Percentiles rank a stretch among this genome's conserved stretches.
Conservation (phyloP, 179 eudicot species). For the Patellifolia procumbens region DNA sequence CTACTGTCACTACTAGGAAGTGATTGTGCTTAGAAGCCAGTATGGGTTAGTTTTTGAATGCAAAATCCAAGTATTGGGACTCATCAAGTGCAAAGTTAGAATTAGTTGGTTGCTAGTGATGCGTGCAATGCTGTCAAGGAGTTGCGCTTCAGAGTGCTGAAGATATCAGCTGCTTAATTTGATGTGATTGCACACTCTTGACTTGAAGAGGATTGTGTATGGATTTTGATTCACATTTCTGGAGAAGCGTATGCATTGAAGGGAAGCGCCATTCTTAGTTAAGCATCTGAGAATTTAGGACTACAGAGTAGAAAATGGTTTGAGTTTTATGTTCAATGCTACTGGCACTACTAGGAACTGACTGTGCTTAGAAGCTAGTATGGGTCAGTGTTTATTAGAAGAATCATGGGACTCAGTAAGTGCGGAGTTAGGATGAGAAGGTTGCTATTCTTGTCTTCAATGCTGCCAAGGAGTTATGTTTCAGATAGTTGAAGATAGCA, state of each 20-base stretch:
- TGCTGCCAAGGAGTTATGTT: no score
- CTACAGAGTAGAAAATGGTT: neutral
- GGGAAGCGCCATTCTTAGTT: no score
- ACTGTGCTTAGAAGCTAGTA: neutral
- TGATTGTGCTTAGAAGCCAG: neutral
- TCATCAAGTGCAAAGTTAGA: neutral
- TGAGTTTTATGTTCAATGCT: neutral
- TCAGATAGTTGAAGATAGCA: no score
- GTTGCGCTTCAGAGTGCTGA: neutral
- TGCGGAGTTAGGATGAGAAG: neutral
- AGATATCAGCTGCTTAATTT: neutral
- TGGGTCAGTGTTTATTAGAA: constrained; percentile 3
- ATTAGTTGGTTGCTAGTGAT: neutral
- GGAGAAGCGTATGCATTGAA: no score
- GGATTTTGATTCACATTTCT: neutral
- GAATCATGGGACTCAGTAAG: neutral
- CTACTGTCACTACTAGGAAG: neutral
- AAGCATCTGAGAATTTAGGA: neutral
- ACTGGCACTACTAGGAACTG: neutral
- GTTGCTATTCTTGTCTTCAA: no score
- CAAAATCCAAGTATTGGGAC: neutral
- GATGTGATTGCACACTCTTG: no score
- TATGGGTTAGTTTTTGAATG: constrained; percentile 1
- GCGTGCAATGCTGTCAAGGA: neutral
- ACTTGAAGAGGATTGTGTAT: no score